Conservation (phyloP, 345 rosid genomes). For the Boechera divaricarpa region DNA sequence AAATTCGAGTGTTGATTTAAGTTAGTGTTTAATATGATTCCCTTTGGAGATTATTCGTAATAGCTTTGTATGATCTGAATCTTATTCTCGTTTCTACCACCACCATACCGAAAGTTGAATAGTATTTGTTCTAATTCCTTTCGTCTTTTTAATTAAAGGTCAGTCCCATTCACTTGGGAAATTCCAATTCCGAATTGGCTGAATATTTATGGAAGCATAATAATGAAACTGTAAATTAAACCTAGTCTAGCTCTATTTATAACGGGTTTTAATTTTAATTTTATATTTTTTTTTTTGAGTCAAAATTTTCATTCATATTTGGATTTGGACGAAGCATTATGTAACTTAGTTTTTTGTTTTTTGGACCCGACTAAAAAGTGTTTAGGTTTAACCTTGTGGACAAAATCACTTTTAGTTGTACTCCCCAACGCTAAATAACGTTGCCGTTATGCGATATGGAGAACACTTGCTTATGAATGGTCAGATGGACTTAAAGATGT, state of each 20-base stretch:
- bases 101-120: slow-evolving; percentile 37
- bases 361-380: too few relatives aligned
- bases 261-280: neutral
- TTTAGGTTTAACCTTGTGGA: too few relatives aligned
- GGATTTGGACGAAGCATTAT: too few relatives aligned
- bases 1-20: neutral
- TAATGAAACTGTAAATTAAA: neutral
- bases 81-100: slow-evolving; percentile 32
- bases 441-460: too few relatives aligned
- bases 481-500: too few relatives aligned
- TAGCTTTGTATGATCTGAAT: slow-evolving; percentile 21
- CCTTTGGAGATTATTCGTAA: neutral
- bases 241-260: neutral
- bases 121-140: slow-evolving; percentile 33
- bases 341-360: too few relatives aligned
- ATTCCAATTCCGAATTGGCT: neutral
- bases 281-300: neutral
- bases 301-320: neutral
- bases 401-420: too few relatives aligned
- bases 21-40: slow-evolving; percentile 10
- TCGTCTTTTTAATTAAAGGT: neutral
- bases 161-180: neutral
- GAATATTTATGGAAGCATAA: neutral
- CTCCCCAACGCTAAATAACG: too few relatives aligned
- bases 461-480: too few relatives aligned